phyloP scores from a whole-genome alignment of 2,329 filamentous ascomycete genomes.

The Sporothrix pallida region DNA sequence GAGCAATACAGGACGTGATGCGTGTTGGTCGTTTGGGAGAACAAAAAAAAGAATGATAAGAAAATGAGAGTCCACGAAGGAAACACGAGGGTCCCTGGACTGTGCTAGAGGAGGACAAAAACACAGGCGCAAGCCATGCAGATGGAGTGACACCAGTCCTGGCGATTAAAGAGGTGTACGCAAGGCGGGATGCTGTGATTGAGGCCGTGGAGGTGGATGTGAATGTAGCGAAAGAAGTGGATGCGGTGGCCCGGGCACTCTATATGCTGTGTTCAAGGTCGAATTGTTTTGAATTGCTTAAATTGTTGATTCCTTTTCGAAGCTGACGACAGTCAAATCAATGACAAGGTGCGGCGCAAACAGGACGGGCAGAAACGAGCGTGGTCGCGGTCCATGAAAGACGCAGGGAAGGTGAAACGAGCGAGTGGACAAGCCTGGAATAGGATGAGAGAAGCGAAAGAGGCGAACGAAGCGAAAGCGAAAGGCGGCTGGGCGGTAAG shows the following conservation, averaged over 20 bases:
- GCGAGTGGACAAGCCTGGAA: constrained; percentile 12
- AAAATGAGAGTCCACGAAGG: background rate
- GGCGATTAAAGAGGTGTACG: constrained; percentile 10
- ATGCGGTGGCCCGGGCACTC: constrained; percentile 9
- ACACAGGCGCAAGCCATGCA: constrained; percentile 14
- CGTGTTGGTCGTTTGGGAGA: constrained; percentile 3
- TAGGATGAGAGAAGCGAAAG: background rate
- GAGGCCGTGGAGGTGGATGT: too few relatives aligned
- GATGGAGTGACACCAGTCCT: constrained; percentile 17
- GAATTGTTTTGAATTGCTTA: background rate
- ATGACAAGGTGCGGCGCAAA: background rate
- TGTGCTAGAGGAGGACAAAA: background rate
- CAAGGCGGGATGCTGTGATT: background rate
- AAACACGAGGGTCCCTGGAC: background rate
- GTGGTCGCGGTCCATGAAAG: constrained; percentile 24
- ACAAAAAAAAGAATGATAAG: background rate
- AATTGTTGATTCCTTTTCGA: background rate
- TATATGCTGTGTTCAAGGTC: constrained; percentile 9
- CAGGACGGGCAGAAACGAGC: constrained; percentile 19
- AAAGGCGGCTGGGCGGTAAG: constrained; percentile 6
- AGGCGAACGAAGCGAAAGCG: constrained; percentile 9
- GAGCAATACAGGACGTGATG: background rate
- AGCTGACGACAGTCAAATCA: background rate
- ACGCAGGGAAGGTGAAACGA: constrained; percentile 28
- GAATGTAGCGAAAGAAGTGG: background rate